Base-by-base conservation (phyloP, 768 basidiomycete species). In the Lactifluus rugatus region DNA sequence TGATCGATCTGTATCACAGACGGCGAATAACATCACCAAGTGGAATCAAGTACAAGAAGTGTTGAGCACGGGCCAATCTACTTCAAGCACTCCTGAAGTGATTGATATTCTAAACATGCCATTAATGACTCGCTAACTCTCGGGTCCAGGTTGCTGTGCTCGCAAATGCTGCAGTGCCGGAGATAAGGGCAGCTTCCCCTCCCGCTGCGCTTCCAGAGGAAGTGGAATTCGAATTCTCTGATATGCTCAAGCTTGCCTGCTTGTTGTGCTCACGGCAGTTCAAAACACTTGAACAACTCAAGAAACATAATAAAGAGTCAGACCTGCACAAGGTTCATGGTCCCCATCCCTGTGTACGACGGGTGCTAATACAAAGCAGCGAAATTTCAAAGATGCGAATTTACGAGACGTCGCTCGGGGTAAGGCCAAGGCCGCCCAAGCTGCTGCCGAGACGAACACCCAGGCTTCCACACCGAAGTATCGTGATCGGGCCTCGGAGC, bases 31-130 rank as follows among this genome's bases (percentile, higher is more conserved):
- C 66, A 97, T 99, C 68, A 85, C 80, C 66, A 97, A 98, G 69
- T 99, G 95, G 96, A 98, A 94, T 69, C 87, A 86, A 74, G 90
- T 94, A 10, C 91, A 95, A 71, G 87, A 86, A 71, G 94, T 93
- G 66, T 78, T 96, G 50, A 81, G 66, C 37, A 63, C 68, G 25
- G 70, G 64, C 39, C 49, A 55, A 25, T 34, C 65, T 16, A 47
- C 52, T 8, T 32, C 69, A 56, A 63, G 26, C 42, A 47, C 52
- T 41, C 67, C 52, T 26, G 58, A 62, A 41, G 34, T 46, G 34
- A 47, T 45, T 46, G 31, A 48, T 55, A 2, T 19, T 55, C 6
- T 17, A 31, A 9, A 9, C 11, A 31, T 48, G 19, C 10, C 5
- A 13, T 36, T 3, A 36, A 48, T 36, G 28, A 23, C 46, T 39